Evolutionary conservation across 495 filamentous ascomycete species (phyloP).

Genomic region (Penicillium roqueforti): DNA sequence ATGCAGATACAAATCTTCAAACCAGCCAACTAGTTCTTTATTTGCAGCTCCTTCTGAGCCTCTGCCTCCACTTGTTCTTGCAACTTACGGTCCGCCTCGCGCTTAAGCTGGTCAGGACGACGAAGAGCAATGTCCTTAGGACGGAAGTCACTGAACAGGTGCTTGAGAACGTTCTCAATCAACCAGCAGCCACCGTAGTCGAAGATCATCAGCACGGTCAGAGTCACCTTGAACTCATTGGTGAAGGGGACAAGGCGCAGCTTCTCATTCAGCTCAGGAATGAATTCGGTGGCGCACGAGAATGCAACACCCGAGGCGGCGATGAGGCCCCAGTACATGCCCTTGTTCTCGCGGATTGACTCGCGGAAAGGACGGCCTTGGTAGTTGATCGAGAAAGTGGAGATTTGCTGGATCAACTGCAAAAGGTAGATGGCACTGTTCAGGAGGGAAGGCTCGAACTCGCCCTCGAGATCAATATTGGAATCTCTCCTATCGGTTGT

Average conservation of each 20-base stretch:
- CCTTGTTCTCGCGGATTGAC: constrained; percentile 87
- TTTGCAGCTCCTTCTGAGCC: constrained; percentile 48
- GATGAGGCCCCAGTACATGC: constrained; percentile 96
- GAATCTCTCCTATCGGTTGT: constrained; percentile 53
- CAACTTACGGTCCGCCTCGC: constrained; percentile 63
- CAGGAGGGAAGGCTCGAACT: constrained; percentile 89
- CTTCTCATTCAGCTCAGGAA: constrained; percentile 92
- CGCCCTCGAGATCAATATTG: constrained; percentile 85
- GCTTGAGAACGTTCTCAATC: constrained; percentile 85
- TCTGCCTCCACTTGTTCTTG: constrained; percentile 55
- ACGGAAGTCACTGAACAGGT: constrained; percentile 81
- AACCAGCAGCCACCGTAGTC: constrained; percentile 88
- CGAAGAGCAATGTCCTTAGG: constrained; percentile 92
- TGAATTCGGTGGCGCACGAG: constrained; percentile 91
- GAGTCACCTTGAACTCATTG: constrained; percentile 79
- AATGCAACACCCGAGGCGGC: constrained; percentile 87
- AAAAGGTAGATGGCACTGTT: constrained; percentile 98
- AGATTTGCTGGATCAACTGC: constrained; percentile 98
- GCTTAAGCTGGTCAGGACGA: constrained; percentile 79
- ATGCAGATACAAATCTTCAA: constrained; percentile 20
- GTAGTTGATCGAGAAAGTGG: constrained; percentile 99
- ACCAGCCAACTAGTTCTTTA: constrained; percentile 25
- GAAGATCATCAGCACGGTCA: constrained; percentile 80
- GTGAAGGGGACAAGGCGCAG: constrained; percentile 92
- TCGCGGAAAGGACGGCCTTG: constrained; percentile 98